Percentiles rank a stretch among this genome's conserved stretches.
phyloP scores from a whole-genome alignment of 148 eudicot genomes.

The Rhododendron ferrugineum region DNA sequence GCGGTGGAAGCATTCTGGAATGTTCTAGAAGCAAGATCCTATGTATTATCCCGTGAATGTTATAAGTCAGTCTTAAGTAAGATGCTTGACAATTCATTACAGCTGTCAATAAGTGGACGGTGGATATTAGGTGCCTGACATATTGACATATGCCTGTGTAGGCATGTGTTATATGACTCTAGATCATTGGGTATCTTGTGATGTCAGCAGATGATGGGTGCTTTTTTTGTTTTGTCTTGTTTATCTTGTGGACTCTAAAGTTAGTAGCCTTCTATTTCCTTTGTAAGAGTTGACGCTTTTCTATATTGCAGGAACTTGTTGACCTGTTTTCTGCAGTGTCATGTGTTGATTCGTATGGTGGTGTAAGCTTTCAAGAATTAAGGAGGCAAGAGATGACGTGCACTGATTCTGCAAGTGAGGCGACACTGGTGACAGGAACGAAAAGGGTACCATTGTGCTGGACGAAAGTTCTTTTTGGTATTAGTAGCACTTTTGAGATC shows the following conservation, averaged over 20 bases:
- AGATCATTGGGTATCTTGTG: background rate
- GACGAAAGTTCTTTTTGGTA: conserved; percentile 16
- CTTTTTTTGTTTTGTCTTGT: background rate
- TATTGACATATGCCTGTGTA: background rate
- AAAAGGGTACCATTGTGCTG: conserved; percentile 22
- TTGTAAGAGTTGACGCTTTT: conserved; percentile 4
- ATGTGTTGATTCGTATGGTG: conserved; percentile 26
- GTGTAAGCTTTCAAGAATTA: conserved; percentile 23
- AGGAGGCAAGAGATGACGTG: conserved; percentile 18
- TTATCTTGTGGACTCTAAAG: background rate
- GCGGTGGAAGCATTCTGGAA: too few species aligned
- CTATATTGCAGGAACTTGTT: conserved; percentile 46
- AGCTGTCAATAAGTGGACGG: background rate
- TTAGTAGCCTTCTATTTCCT: background rate
- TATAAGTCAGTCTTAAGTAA: background rate
- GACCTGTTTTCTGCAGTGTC: conserved; percentile 32
- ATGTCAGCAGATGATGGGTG: background rate
- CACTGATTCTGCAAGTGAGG: conserved; percentile 25
- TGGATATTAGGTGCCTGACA: background rate
- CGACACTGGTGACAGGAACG: conserved; percentile 12
- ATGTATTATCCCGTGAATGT: background rate
- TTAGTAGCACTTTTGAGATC: conserved; percentile 44
- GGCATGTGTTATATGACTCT: background rate
- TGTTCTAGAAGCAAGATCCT: too few species aligned
- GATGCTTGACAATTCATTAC: background rate